A percentile compares a stretch with the other conserved stretches of the same genome.
Evolutionary conservation across 495 filamentous ascomycete genomes (phyloP).

Genomic region (Paragyromitra xinjiangensis): DNA sequence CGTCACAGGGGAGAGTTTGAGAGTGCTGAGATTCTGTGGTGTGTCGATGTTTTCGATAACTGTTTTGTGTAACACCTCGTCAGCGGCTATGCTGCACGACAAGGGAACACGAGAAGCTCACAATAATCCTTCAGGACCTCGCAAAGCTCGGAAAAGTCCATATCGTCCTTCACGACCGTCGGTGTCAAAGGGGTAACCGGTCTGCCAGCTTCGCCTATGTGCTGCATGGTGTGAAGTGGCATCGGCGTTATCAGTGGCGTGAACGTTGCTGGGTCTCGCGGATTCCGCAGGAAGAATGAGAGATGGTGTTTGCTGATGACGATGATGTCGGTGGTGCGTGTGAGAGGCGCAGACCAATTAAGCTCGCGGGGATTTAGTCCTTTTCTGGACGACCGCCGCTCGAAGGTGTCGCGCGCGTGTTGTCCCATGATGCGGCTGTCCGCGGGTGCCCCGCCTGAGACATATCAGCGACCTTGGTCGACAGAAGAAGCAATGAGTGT

Average conservation of each 20-base stretch:
- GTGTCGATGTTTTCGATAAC: slow-evolving; percentile 56
- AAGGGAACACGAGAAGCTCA: slow-evolving; percentile 29
- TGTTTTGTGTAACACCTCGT: slow-evolving; percentile 52
- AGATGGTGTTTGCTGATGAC: slow-evolving; percentile 44
- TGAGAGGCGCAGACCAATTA: slow-evolving; percentile 23
- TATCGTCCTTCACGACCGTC: slow-evolving; percentile 54
- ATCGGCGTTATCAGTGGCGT: slow-evolving; percentile 46
- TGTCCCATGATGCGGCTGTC: slow-evolving; percentile 32
- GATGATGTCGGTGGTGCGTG: slow-evolving; percentile 38
- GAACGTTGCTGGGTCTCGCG: slow-evolving; percentile 35
- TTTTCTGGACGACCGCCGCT: slow-evolving; percentile 16
- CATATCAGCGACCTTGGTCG: background rate
- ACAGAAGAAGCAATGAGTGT: background rate
- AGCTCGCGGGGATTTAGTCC: slow-evolving; percentile 15
- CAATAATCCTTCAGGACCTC: slow-evolving; percentile 53
- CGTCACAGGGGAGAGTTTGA: slow-evolving; percentile 52
- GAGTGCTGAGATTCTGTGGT: slow-evolving; percentile 51
- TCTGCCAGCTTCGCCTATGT: slow-evolving; percentile 33
- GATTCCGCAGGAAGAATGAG: slow-evolving; percentile 31
- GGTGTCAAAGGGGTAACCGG: slow-evolving; percentile 39
- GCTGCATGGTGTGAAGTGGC: slow-evolving; percentile 44
- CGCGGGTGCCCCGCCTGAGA: slow-evolving; percentile 13
- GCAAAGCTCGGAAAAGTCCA: slow-evolving; percentile 54
- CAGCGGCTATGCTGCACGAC: slow-evolving; percentile 23
- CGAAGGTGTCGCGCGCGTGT: slow-evolving; percentile 6